Conservation (phyloP, 306 rosid genomes). For the Medicago truncatula region DNA sequence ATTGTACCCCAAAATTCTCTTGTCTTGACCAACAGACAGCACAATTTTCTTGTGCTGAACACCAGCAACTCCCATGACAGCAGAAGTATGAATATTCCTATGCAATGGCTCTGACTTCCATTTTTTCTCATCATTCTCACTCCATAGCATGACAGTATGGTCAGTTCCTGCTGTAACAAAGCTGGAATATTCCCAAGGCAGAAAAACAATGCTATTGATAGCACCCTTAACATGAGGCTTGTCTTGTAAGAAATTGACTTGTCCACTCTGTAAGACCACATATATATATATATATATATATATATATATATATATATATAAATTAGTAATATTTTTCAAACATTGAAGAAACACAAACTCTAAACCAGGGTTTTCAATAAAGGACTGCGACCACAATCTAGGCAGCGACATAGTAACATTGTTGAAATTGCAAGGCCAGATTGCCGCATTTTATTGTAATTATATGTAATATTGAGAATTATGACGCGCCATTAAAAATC, state of each 20-base stretch:
- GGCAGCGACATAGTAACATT: not conserved
- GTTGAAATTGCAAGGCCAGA: not conserved
- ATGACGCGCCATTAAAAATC: not conserved
- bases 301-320: too few relatives aligned
- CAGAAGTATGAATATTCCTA: slow-evolving; percentile 68
- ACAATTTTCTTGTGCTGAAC: slow-evolving; percentile 72
- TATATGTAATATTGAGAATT: not conserved
- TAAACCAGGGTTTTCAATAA: not conserved
- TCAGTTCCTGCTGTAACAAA: slow-evolving; percentile 85
- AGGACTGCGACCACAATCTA: not conserved
- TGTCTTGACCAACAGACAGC: slow-evolving; percentile 80
- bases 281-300: too few relatives aligned
- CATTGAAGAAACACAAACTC: slow-evolving; percentile 7
- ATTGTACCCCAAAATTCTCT: slow-evolving; percentile 73
- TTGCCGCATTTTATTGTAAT: not conserved
- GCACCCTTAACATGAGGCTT: slow-evolving; percentile 83
- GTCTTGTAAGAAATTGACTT: slow-evolving; percentile 66
- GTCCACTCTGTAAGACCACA: slow-evolving; percentile 57
- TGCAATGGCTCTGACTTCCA: slow-evolving; percentile 79
- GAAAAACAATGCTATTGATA: slow-evolving; percentile 68
- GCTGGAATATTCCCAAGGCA: slow-evolving; percentile 66
- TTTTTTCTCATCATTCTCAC: slow-evolving; percentile 55
- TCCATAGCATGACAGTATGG: slow-evolving; percentile 79
- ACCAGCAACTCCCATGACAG: slow-evolving; percentile 90
- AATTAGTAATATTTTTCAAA: not conserved